Conservation (phyloP, 179 eudicot genomes). For the Beta macrorhiza region DNA sequence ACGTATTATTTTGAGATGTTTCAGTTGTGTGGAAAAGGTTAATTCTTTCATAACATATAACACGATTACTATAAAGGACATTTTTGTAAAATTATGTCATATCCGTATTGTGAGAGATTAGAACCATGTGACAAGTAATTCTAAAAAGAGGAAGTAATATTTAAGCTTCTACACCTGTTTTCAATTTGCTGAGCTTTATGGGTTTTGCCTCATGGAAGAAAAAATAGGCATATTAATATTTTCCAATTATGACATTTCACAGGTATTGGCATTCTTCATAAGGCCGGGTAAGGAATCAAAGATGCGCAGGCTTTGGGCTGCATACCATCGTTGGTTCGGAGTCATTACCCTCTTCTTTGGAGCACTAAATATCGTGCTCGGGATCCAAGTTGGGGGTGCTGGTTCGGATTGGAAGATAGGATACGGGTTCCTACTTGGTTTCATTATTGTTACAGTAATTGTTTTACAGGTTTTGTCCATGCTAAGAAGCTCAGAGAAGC, state of each 20-base stretch:
- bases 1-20: no score
- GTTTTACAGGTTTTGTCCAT: conserved; percentile 64
- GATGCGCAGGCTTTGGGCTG: conserved; percentile 68
- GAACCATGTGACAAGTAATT: no score
- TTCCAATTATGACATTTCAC: conserved; percentile 13
- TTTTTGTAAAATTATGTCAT: no score
- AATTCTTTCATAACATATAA: no score
- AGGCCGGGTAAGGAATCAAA: conserved; percentile 79
- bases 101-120: no score
- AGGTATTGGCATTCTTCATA: conserved; percentile 82
- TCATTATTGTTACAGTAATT: conserved; percentile 38
- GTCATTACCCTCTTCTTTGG: conserved; percentile 77
- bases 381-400: conserved; percentile 68
- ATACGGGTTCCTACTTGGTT: conserved; percentile 72
- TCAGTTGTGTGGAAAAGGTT: no score
- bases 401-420: conserved; percentile 80
- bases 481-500: conserved; percentile 44
- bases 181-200: not conserved
- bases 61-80: no score
- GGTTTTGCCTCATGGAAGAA: no score
- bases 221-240: not conserved
- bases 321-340: conserved; percentile 79
- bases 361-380: conserved; percentile 69
- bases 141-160: no score
- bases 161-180: not conserved